A percentile compares a stretch with the other conserved stretches of the same genome.
phyloP scores from a whole-genome alignment of 148 eudicot species.

The Rhododendron ovatum region DNA sequence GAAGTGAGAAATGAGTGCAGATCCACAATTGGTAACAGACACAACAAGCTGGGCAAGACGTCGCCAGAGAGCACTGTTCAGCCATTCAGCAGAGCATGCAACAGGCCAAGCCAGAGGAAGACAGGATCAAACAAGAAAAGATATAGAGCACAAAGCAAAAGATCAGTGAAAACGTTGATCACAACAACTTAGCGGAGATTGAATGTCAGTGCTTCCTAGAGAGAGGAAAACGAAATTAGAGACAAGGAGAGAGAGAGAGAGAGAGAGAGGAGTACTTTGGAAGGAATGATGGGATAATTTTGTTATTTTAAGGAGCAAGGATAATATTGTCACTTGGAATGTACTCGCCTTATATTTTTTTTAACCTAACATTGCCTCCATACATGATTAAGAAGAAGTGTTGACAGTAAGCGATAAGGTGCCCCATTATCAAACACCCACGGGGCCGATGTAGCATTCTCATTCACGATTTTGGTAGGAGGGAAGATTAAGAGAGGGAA shows the following conservation, averaged over 20 bases:
- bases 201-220: background rate
- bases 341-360: background rate
- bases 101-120: background rate
- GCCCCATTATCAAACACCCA: background rate
- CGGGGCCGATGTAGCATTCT: background rate
- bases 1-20: background rate
- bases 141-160: background rate
- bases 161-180: background rate
- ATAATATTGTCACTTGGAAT: background rate
- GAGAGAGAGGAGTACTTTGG: background rate
- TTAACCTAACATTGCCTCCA: background rate
- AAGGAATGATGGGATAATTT: background rate
- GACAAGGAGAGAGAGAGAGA: background rate
- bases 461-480: background rate
- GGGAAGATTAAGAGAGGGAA: background rate
- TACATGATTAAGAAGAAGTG: background rate
- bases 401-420: background rate
- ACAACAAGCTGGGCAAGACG: background rate
- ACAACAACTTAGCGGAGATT: background rate
- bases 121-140: background rate
- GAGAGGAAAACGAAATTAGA: background rate
- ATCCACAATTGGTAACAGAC: background rate
- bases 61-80: background rate
- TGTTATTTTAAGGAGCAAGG: background rate
- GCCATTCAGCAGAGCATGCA: background rate